Base-by-base conservation (phyloP, 805 yeast species). In the Yarrowia sp. region DNA sequence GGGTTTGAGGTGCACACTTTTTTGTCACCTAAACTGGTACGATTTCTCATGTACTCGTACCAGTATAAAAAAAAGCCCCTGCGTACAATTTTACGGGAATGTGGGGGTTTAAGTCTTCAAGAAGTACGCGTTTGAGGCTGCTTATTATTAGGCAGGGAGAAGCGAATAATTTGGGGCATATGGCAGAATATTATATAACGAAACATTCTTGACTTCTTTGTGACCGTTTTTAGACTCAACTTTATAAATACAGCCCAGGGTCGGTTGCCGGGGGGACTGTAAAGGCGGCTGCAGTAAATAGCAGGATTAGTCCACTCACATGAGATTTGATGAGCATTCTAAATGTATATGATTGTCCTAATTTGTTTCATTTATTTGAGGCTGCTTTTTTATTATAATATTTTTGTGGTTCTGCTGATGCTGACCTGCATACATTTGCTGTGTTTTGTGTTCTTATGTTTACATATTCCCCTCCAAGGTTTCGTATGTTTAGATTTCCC, bases 401-500 rank as follows among this genome's bases (percentile, higher is more conserved):
- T 28, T 11, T 32, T 8, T 17, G 22, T 44, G 10, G 35, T 26
- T 22, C 12, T 7, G 51, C 51, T 32, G 38, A 48, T 36, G 19
- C 54, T 32, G 22, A 32, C 54, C 54, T 48, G 38, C 38, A 48
- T 30, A 33, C 58, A 51, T 33, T 33, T 33, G 41, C 58, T 33
- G 32, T 48, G 58, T 51, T 51, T 51, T 33, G 58, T n/a, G 32
- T 21, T 35, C 22, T 22, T 14, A n/a, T 51, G 58, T 51, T 51
- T 51, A 51, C 58, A 51, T 51, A 33, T 51, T 51, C 58, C 58
- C 58, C 21, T 22, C 21, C 58, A 51, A 51, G 58, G 58, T 51
- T 51, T 51, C 58, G 58, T 51, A 51, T 51, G 58, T 51, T 51
- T 51, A 51, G 58, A 51, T 51, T 51, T 51, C 58, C 58, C 40